Evolutionary conservation across 2,329 filamentous ascomycete genomes (phyloP).

Genomic region (Epichloe coenophiala): DNA sequence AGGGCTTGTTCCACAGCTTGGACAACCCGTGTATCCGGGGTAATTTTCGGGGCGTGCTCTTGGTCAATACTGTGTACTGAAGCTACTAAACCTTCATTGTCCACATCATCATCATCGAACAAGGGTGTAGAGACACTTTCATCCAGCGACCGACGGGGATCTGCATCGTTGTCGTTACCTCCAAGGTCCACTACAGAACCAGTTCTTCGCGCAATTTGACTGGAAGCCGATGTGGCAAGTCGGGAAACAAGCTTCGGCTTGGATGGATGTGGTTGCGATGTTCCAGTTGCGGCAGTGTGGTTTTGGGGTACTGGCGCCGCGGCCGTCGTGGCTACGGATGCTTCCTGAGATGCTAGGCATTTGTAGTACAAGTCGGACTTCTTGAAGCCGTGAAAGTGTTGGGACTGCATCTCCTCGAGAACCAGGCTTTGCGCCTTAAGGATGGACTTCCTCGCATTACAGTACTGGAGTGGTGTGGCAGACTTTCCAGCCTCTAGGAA

Average conservation of each 20-base stretch:
- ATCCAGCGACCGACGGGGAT: constrained; percentile 57
- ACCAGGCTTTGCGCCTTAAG: constrained; percentile 70
- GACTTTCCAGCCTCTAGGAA: constrained; percentile 68
- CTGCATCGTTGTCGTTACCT: constrained; percentile 21
- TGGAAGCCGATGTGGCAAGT: constrained; percentile 24
- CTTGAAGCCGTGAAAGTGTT: constrained; percentile 75
- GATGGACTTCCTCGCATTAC: constrained; percentile 67
- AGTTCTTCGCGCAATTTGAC: constrained; percentile 25
- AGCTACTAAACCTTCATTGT: constrained; percentile 53
- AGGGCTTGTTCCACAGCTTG: constrained; percentile 87
- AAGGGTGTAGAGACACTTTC: constrained; percentile 38
- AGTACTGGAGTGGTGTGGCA: constrained; percentile 71
- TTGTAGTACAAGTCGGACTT: constrained; percentile 93
- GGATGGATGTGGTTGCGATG: constrained; percentile 25
- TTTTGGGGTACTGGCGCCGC: constrained; percentile 4
- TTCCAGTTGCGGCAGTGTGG: constrained; percentile 12
- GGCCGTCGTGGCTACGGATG: constrained; percentile 12
- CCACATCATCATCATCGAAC: constrained; percentile 73
- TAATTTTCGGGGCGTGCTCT: constrained; percentile 38
- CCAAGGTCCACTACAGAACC: constrained; percentile 36
- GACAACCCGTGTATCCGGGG: constrained; percentile 67
- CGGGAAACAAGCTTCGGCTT: constrained; percentile 30
- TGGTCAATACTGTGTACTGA: constrained; percentile 73
- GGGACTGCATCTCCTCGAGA: constrained; percentile 70
- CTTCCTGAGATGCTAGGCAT: constrained; percentile 79